Conservation (phyloP, 116 monocot genomes). For the Dioscorea cayenensis region DNA sequence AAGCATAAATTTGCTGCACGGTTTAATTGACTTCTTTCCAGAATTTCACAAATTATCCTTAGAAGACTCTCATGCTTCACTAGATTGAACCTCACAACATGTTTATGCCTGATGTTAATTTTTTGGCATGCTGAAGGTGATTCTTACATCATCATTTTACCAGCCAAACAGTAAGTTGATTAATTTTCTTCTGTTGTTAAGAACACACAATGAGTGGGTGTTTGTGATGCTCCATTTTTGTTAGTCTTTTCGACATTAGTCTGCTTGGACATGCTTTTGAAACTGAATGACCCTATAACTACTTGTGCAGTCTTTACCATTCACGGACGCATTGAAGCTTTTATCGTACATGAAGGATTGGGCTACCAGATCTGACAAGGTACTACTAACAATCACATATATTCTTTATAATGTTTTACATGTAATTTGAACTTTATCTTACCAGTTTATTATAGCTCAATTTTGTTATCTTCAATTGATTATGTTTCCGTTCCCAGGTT, state of each 20-base stretch:
- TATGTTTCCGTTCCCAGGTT: constrained; percentile 33
- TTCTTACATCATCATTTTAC: not conserved
- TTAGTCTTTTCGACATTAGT: not conserved
- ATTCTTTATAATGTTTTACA: not conserved
- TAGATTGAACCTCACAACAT: not conserved
- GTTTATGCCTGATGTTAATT: not conserved
- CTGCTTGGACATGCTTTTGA: not conserved
- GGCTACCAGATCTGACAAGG: constrained; percentile 68
- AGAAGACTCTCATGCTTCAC: not conserved
- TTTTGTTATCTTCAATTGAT: no score
- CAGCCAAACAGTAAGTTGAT: not conserved
- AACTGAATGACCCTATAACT: not conserved
- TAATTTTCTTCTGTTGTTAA: not conserved
- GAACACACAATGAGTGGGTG: not conserved
- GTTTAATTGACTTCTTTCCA: not conserved
- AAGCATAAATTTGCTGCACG: not conserved
- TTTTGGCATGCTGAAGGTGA: not conserved
- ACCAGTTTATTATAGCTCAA: not conserved
- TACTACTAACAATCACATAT: constrained; percentile 9
- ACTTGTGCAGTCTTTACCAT: constrained; percentile 72
- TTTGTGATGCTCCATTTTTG: not conserved
- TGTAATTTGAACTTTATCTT: not conserved
- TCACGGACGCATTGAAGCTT: constrained; percentile 81
- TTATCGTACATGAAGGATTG: constrained; percentile 83
- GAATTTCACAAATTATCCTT: not conserved